Conservation (phyloP, 805 yeast species). For the Cephaloascus albidus region DNA sequence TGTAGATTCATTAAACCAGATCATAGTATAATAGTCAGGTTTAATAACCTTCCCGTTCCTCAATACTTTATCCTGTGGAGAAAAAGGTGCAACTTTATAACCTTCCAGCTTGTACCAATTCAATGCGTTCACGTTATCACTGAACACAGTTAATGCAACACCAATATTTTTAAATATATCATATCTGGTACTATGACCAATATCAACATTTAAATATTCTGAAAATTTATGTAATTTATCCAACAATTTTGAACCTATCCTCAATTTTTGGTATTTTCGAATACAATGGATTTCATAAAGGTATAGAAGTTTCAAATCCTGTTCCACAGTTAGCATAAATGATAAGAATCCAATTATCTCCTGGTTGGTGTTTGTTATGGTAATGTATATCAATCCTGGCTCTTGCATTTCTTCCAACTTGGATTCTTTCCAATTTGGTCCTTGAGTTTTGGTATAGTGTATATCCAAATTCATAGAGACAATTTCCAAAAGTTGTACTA, state of each 20-base stretch:
- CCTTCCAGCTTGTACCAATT: slow-evolving; percentile 33
- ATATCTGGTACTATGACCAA: background rate
- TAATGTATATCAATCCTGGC: slow-evolving; percentile 32
- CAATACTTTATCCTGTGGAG: slow-evolving; percentile 23
- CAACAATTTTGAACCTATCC: slow-evolving; percentile 32
- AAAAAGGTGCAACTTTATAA: slow-evolving; percentile 24
- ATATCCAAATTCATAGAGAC: slow-evolving; percentile 18
- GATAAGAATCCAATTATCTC: slow-evolving; percentile 36
- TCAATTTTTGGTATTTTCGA: slow-evolving; percentile 18
- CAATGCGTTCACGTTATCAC: slow-evolving; percentile 30
- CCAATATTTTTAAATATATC: slow-evolving; percentile 11
- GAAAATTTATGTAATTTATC: slow-evolving; percentile 21
- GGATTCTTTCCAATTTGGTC: slow-evolving; percentile 28
- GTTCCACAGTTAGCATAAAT: slow-evolving; percentile 31
- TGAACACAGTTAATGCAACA: slow-evolving; percentile 40
- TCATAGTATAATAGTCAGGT: slow-evolving; percentile 34
- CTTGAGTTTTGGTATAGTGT: slow-evolving; percentile 18
- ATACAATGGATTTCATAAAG: slow-evolving; percentile 48
- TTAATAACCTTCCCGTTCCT: slow-evolving; percentile 27
- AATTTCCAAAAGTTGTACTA: slow-evolving; percentile 11
- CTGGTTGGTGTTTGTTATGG: background rate
- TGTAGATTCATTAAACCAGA: slow-evolving; percentile 1
- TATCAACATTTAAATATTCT: background rate
- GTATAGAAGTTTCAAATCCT: slow-evolving; percentile 30
- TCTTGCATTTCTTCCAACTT: slow-evolving; percentile 39